Evolutionary conservation across 257 asterid genomes (phyloP), one percentile per base, ranked within the genome.

Genomic region (Solanum verrucosum): DNA sequence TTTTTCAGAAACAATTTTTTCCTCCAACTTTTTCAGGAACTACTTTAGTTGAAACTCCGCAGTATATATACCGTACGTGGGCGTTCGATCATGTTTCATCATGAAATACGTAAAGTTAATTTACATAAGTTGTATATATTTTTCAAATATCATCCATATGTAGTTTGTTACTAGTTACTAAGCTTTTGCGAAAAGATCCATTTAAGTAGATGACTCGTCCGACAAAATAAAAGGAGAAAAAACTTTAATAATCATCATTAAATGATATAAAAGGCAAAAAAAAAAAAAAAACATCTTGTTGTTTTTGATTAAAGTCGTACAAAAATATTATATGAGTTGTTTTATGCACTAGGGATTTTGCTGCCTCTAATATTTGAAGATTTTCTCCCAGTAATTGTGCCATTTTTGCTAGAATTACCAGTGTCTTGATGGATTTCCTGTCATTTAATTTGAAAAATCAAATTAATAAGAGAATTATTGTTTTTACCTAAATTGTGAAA

Each of bases 351-450:
- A 46, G 42, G 23, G 12, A 85, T 38, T 35, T 78, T 85, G 42
- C 87, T 85, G 13, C 82, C 65, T 71, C 87, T 85, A 35, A 85
- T 40, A 34, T 85, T 85, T 65, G 81, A 67, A 16, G 87, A 67
- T 67, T 85, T 85, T 85, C 87, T 85, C 78, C 65, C 44, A 7
- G 81, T 63, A 11, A 15, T 18, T 42, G 27, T 65, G 79, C 81
- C 87, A 85, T 65, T 67, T 85, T 67, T 85, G 38, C 78, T 9
- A 12, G 42, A 65, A 67, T 85, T 38, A 63, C 20, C 27, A 15
- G 59, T 16, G 20, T 85, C 33, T 85, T 46, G 79, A 63, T 46
- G 65, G 13, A 40, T 67, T 40, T 85, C 87, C 87, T 63, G 67
- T 67, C 59, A 63, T 37, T 37, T 25, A 65, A 65, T n/a, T 63